These are phyloP conservation scores for Termitomyces sp. DNA, from an alignment of 768 basidiomycete species.

Conservation along the genomic window DNA sequence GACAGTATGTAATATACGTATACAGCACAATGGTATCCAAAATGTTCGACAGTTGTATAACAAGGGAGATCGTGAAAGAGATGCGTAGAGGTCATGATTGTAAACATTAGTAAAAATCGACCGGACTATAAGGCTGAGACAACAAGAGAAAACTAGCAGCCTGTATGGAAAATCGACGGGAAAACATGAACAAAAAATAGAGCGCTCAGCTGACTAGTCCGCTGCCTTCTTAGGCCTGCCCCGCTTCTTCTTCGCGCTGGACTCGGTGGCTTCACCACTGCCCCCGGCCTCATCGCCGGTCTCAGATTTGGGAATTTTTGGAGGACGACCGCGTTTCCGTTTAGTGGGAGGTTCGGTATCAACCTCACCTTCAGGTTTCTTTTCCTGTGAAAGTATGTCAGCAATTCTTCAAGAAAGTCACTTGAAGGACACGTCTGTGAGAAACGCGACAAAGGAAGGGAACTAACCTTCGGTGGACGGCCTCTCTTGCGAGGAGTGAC, in stretches of 20 bases:
- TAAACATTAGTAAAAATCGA: constrained; percentile 11
- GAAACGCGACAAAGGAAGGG: constrained; percentile 14
- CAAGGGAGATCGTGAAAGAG: constrained; percentile 19
- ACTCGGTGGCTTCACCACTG: constrained; percentile 36
- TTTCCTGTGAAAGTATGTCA: constrained; percentile 21
- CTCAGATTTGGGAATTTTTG: constrained; percentile 55
- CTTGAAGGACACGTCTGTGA: constrained; percentile 1
- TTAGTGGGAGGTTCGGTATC: constrained; percentile 51
- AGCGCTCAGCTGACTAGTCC: constrained; percentile 15
- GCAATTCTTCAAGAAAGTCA: constrained; percentile 12
- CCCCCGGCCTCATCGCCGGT: constrained; percentile 27
- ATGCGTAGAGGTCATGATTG: constrained; percentile 32
- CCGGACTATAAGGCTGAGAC: constrained; percentile 5
- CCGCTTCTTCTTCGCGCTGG: constrained; percentile 60
- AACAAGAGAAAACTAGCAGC: constrained; percentile 13
- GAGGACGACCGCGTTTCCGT: constrained; percentile 70
- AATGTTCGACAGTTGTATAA: constrained; percentile 15
- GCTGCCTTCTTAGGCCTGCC: constrained; percentile 57
- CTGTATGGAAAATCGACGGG: constrained; percentile 15
- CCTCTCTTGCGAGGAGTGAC: constrained; percentile 50
- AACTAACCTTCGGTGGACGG: constrained; percentile 58
- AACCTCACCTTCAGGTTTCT: constrained; percentile 37
- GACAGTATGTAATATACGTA: constrained; percentile 20
- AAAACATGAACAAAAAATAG: constrained; percentile 15
- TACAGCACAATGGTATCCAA: constrained; percentile 24